A percentile compares a stretch with the other conserved stretches of the same genome.
Evolutionary conservation across 495 filamentous ascomycete species (phyloP).

Genomic region (Neurospora sp.): DNA sequence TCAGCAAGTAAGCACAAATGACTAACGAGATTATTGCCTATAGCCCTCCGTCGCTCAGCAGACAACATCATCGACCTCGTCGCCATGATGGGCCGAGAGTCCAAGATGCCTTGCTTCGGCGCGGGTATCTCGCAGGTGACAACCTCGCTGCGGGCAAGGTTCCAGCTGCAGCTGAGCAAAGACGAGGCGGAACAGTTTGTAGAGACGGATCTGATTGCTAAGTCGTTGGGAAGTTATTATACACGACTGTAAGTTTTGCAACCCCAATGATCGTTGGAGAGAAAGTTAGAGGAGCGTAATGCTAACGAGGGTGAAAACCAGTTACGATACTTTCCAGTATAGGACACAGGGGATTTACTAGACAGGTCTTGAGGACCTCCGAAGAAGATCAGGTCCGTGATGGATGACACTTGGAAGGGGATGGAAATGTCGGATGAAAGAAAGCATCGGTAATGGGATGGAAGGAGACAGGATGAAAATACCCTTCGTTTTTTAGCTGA

Average conservation of each 20-base stretch:
- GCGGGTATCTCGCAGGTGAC: constrained; percentile 52
- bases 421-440: background rate
- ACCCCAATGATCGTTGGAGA: too few species aligned
- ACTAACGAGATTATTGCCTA: background rate
- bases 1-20: background rate
- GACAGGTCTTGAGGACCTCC: background rate
- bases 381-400: background rate
- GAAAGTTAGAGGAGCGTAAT: background rate
- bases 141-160: constrained; percentile 51
- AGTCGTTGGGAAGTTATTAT: constrained; percentile 66
- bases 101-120: constrained; percentile 67
- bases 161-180: constrained; percentile 63
- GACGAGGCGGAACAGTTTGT: constrained; percentile 65
- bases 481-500: background rate
- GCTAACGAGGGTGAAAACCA: constrained; percentile 16
- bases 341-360: constrained; percentile 70
- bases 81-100: constrained; percentile 64
- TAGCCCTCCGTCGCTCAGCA: constrained; percentile 56
- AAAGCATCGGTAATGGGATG: background rate
- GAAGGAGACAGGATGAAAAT: background rate
- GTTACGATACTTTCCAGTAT: constrained; percentile 75
- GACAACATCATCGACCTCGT: constrained; percentile 65
- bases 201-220: constrained; percentile 58
- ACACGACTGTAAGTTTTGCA: constrained; percentile 51
- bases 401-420: background rate